These are phyloP conservation scores for Ploettnerulaceae sp. DNA, from an alignment of 2,329 filamentous ascomycete species.

Conservation along the genomic window DNA sequence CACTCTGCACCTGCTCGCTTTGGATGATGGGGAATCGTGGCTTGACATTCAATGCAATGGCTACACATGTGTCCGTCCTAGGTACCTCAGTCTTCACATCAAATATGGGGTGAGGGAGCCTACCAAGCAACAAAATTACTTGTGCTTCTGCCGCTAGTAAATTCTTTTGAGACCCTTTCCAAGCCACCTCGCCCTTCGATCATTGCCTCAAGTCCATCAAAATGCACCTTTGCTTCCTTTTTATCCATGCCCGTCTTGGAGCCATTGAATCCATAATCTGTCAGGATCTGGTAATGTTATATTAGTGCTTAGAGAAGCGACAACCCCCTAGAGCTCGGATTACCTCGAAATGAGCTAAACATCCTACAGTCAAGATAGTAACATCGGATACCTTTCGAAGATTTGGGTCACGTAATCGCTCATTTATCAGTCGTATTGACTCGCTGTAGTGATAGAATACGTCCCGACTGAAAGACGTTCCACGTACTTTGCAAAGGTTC, in stretches of 20 bases:
- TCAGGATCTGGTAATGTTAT: not conserved
- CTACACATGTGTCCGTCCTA: constrained; percentile 6
- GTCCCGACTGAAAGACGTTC: not conserved
- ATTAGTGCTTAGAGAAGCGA: not conserved
- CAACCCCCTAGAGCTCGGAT: too few relatives aligned
- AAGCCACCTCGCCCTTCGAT: constrained; percentile 10
- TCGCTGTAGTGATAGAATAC: constrained; percentile 8
- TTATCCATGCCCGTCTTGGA: not conserved
- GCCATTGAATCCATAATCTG: constrained; percentile 3
- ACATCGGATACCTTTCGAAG: constrained; percentile 1
- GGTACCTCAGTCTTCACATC: not conserved
- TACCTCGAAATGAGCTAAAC: constrained; percentile 11
- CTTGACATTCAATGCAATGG: not conserved
- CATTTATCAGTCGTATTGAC: constrained; percentile 12
- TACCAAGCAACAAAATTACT: constrained; percentile 3
- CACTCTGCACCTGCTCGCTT: not conserved
- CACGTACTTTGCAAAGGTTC: constrained; percentile 5
- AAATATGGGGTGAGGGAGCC: not conserved
- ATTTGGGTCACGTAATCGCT: not conserved
- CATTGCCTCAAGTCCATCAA: constrained; percentile 13
- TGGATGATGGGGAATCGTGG: not conserved
- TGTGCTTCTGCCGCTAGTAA: not conserved
- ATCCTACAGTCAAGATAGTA: constrained; percentile 6
- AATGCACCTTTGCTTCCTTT: constrained; percentile 7
- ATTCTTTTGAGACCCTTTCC: not conserved